These are phyloP conservation scores for Candida boidinii DNA, from an alignment of 805 yeast species.

Conservation along the genomic window DNA sequence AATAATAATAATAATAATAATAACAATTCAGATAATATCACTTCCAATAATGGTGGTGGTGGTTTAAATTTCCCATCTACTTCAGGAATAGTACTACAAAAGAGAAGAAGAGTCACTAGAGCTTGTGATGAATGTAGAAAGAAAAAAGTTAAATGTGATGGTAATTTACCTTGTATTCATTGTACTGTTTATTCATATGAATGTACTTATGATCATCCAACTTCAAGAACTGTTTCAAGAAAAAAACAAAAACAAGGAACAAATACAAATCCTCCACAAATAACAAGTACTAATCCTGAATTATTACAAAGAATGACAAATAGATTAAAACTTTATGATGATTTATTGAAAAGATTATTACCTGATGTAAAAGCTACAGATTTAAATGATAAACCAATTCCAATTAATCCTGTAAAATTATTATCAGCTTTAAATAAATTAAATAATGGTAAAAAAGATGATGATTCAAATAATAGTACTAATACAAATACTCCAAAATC, in stretches of 20 bases:
- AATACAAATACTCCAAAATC: neutral
- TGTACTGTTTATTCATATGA: constrained; percentile 83
- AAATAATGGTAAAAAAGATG: constrained; percentile 14
- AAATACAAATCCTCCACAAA: neutral
- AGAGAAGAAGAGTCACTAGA: constrained; percentile 31
- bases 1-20: too few species aligned
- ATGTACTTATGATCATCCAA: constrained; percentile 79
- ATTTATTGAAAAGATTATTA: constrained; percentile 20
- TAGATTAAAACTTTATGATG: constrained; percentile 23
- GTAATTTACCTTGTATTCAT: constrained; percentile 38
- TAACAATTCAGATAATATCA: too few species aligned
- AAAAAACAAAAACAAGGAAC: constrained; percentile 22
- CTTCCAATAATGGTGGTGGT: too few species aligned
- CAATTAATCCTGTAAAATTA: constrained; percentile 24
- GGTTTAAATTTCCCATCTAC: too few species aligned
- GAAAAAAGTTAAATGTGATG: constrained; percentile 45
- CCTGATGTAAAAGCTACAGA: constrained; percentile 25
- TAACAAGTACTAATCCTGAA: constrained; percentile 11
- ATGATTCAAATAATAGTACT: constrained; percentile 5
- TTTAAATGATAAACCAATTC: constrained; percentile 21
- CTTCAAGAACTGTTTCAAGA: constrained; percentile 30
- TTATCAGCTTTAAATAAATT: constrained; percentile 21
- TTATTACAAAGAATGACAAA: constrained; percentile 22
- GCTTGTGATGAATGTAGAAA: constrained; percentile 46
- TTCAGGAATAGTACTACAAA: constrained; percentile 12